A percentile compares a stretch with the other conserved stretches of the same genome.
Evolutionary conservation across 371 early-diverging fungal genomes (phyloP).

Genomic region (Blakeslea trispora): DNA sequence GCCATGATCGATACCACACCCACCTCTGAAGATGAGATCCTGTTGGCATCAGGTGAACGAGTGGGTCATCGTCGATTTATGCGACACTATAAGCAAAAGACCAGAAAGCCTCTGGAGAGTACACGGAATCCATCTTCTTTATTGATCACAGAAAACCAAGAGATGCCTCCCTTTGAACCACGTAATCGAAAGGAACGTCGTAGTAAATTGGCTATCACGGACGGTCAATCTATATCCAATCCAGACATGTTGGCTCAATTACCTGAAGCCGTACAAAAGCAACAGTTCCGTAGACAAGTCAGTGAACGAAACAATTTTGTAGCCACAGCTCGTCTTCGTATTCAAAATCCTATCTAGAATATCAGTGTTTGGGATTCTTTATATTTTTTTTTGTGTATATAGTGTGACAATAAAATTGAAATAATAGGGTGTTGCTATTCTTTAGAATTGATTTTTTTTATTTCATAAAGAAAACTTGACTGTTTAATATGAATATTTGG

Average conservation of each 20-base stretch:
- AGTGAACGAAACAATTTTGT: constrained; percentile 17
- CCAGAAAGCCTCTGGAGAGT: constrained; percentile 11
- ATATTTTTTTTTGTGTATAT: background rate
- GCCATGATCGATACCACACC: constrained; percentile 12
- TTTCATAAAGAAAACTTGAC: too few relatives aligned
- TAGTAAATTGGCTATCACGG: constrained; percentile 21
- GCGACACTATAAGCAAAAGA: constrained; percentile 80
- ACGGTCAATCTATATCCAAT: constrained; percentile 1
- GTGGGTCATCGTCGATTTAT: constrained; percentile 82
- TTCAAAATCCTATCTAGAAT: constrained; percentile 26
- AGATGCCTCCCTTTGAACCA: constrained; percentile 29
- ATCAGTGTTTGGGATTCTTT: too few relatives aligned
- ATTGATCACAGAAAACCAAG: constrained; percentile 2
- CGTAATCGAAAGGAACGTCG: constrained; percentile 31
- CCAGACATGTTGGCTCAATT: constrained; percentile 15
- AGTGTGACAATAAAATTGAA: too few relatives aligned
- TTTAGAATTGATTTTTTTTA: too few relatives aligned
- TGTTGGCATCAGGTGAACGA: constrained; percentile 78
- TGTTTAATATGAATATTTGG: too few relatives aligned
- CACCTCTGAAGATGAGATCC: constrained; percentile 56
- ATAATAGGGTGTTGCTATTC: too few relatives aligned
- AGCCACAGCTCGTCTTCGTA: constrained; percentile 21
- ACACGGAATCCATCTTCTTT: too few relatives aligned
- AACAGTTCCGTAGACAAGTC: constrained; percentile 17
- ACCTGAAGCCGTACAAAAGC: constrained; percentile 19